Base-by-base conservation (phyloP, 345 rosid species). In the Corymbia maculata region DNA sequence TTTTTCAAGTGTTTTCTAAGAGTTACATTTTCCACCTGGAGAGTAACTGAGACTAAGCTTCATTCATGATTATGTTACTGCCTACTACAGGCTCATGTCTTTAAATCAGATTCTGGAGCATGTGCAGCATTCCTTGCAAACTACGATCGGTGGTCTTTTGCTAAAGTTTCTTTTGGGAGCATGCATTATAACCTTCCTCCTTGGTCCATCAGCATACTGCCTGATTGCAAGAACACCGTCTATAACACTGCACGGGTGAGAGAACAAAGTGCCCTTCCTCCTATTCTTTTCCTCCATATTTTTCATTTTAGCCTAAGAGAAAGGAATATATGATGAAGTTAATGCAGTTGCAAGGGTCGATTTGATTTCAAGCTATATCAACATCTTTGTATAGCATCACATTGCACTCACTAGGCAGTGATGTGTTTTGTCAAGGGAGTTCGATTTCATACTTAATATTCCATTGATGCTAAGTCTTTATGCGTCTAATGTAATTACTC, bases 161-260 rank as follows among this genome's bases (percentile, higher is more conserved):
- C 97, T 19, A 97, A 92, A 91, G 98, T 98, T 87, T 88, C 98
- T 61, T 98, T 96, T 51, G 90, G 97, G 87, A 93, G 90, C 89
- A 94, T 89, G 94, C 99, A 97, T 92, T 97, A 96, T 92, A 94
- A 97, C 90, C 92, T 98, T 85, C 99, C 99, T 90, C 98, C 99
- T 17, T 98, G 99, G 99, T 98, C 99, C 88, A 93, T 98, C 87
- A 98, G 99, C 93, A 95, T 98, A 90, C 98, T 98, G 85, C 99
- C 99, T 11, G 99, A 97, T 92, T 98, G 99, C 97, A 95, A 96
- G 94, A 96, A 96, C 92, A 98, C 99, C 9, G 98, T 95, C 51
- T 98, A 98, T 93, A 98, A 98, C 94, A 98, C 99, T 87, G 99
- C 98, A 89, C 93, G 98, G 95, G 99, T 97, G 87, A 93, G 95